phyloP scores from a whole-genome alignment of 352 stramenopile genomes.

The Phytophthora cactorum region DNA sequence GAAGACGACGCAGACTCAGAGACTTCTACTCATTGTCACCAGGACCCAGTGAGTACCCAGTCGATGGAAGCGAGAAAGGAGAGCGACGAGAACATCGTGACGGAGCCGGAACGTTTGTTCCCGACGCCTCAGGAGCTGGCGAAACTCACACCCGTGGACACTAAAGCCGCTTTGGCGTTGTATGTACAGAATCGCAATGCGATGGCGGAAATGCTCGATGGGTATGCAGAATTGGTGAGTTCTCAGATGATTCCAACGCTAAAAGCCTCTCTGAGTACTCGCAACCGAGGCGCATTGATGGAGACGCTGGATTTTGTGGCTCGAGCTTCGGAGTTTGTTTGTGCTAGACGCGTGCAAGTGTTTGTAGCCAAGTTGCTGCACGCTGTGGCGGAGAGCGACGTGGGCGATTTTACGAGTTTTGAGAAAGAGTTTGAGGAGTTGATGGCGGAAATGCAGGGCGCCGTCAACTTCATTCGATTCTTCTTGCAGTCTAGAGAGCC shows the following conservation, averaged over 20 bases:
- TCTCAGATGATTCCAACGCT: slow-evolving; percentile 62
- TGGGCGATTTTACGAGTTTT: slow-evolving; percentile 40
- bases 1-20: slow-evolving; percentile 21
- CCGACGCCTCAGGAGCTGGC: slow-evolving; percentile 59
- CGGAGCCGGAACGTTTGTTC: slow-evolving; percentile 44
- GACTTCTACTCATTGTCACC: background rate
- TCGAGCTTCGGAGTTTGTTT: slow-evolving; percentile 74
- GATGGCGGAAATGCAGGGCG: slow-evolving; percentile 31
- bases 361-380: slow-evolving; percentile 65
- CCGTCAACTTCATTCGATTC: slow-evolving; percentile 37
- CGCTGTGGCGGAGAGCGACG: slow-evolving; percentile 53
- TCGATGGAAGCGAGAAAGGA: slow-evolving; percentile 37
- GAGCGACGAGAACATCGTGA: slow-evolving; percentile 28
- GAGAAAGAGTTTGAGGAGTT: slow-evolving; percentile 33
- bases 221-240: slow-evolving; percentile 62
- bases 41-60: slow-evolving; percentile 15
- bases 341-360: slow-evolving; percentile 68
- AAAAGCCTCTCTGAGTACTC: slow-evolving; percentile 34
- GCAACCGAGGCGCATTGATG: slow-evolving; percentile 58
- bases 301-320: slow-evolving; percentile 75
- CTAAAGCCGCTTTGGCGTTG: slow-evolving; percentile 50
- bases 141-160: slow-evolving; percentile 65
- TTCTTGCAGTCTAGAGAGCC: slow-evolving; percentile 29
- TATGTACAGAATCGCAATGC: slow-evolving; percentile 70
- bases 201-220: slow-evolving; percentile 75